These are phyloP conservation scores for Nectriaceae sp. DNA, from an alignment of 2,329 filamentous ascomycete species.

Conservation along the genomic window DNA sequence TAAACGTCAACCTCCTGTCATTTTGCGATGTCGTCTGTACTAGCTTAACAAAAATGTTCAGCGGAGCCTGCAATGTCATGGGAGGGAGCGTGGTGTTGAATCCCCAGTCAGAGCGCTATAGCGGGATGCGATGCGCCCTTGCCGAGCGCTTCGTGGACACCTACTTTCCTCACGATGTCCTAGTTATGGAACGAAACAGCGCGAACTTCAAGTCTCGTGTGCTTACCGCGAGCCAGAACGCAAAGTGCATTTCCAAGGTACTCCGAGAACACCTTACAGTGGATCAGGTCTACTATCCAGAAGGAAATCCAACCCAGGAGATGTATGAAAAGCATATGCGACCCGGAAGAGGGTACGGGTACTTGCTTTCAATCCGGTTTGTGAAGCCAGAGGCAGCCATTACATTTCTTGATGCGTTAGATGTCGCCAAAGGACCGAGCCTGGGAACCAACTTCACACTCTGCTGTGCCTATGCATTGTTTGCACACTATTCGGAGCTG, in stretches of 20 bases:
- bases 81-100: slow-evolving; percentile 48
- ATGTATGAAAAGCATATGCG: slow-evolving; percentile 33
- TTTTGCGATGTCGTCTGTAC: slow-evolving; percentile 52
- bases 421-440: slow-evolving; percentile 51
- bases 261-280: slow-evolving; percentile 24
- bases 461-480: slow-evolving; percentile 41
- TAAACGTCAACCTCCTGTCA: slow-evolving; percentile 47
- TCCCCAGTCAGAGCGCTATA: slow-evolving; percentile 39
- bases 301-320: slow-evolving; percentile 38
- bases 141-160: slow-evolving; percentile 21
- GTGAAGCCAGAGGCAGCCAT: slow-evolving; percentile 34
- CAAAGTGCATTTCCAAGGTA: slow-evolving; percentile 29
- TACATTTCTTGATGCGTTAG: slow-evolving; percentile 50
- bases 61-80: slow-evolving; percentile 56
- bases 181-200: slow-evolving; percentile 42
- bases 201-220: slow-evolving; percentile 38
- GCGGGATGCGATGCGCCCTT: slow-evolving; percentile 27
- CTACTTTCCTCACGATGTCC: slow-evolving; percentile 26
- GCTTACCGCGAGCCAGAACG: slow-evolving; percentile 24
- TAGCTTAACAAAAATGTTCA: slow-evolving; percentile 57
- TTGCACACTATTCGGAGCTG: slow-evolving; percentile 40
- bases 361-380: slow-evolving; percentile 53
- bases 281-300: slow-evolving; percentile 43
- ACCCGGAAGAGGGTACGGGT: slow-evolving; percentile 49
- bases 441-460: slow-evolving; percentile 53